These are phyloP conservation scores for Oryza meyeriana DNA, from an alignment of 176 grass and related monocot species.

Conservation along the genomic window DNA sequence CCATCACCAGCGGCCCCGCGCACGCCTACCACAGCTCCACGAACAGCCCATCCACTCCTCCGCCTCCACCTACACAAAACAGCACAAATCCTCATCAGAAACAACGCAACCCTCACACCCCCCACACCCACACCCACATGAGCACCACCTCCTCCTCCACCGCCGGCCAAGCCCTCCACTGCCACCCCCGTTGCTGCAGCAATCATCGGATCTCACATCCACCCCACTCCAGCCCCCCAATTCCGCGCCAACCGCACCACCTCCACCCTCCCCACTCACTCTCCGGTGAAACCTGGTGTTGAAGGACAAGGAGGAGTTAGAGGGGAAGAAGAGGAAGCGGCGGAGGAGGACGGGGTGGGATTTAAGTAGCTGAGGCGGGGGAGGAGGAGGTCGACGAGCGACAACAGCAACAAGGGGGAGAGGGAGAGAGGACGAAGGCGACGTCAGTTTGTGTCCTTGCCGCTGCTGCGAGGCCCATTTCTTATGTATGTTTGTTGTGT, in stretches of 20 bases:
- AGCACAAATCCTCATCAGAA: not conserved
- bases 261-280: no score
- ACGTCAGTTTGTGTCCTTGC: constrained; percentile 30
- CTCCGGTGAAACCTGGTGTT: not conserved
- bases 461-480: not conserved
- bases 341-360: not conserved
- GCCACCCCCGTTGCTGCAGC: not conserved
- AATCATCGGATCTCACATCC: constrained; percentile 37
- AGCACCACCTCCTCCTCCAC: not conserved
- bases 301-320: no score
- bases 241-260: not conserved
- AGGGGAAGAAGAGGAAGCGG: not conserved
- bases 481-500: not conserved
- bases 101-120: not conserved
- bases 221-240: not conserved
- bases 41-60: constrained; percentile 52
- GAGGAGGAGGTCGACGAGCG: not conserved
- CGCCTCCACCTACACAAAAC: not conserved
- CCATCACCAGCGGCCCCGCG: constrained; percentile 72
- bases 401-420: not conserved
- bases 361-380: constrained; percentile 10
- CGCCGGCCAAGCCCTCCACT: not conserved
- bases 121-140: not conserved
- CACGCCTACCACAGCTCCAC: constrained; percentile 83
- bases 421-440: constrained; percentile 16